Conservation (phyloP, 176 grass and related monocot genomes). For the Juncus inflexus region DNA sequence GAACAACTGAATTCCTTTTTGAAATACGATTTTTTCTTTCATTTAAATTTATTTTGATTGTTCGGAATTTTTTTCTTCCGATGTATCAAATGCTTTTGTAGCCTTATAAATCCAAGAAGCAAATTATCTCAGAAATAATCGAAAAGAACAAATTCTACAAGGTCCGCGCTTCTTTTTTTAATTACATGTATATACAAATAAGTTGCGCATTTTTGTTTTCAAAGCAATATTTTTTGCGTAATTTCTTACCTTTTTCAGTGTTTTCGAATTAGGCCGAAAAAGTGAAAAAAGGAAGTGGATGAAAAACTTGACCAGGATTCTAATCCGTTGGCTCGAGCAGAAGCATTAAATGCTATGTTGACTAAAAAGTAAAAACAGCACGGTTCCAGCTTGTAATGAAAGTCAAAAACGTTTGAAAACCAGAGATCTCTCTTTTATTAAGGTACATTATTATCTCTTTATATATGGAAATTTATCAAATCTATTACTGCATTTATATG, state of each 20-base stretch:
- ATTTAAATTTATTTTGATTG: conserved; percentile 3
- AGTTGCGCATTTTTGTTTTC: background rate
- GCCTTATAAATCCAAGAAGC: conserved; percentile 85
- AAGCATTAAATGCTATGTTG: conserved; percentile 42
- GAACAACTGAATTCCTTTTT: conserved; percentile 31
- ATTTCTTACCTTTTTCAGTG: background rate
- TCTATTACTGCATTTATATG: too few relatives aligned
- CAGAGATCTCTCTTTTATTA: conserved; percentile 41
- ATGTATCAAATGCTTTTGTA: conserved; percentile 29
- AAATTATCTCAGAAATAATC: conserved; percentile 95
- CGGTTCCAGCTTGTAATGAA: conserved; percentile 29
- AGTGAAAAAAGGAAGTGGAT: conserved; percentile 68
- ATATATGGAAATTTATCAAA: too few relatives aligned
- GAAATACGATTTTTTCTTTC: background rate
- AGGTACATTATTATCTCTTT: conserved; percentile 30
- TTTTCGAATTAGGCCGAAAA: conserved; percentile 68
- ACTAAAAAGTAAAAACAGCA: conserved; percentile 46
- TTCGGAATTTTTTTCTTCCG: background rate
- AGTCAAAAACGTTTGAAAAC: conserved; percentile 29
- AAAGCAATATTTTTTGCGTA: too few relatives aligned
- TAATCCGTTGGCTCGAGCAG: conserved; percentile 52
- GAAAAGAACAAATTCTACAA: conserved; percentile 97
- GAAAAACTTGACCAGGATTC: conserved; percentile 83
- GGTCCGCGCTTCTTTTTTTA: conserved; percentile 27
- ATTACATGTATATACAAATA: background rate